These are phyloP conservation scores for Termitomyces sp. DNA, from an alignment of 768 basidiomycete genomes.

Conservation along the genomic window DNA sequence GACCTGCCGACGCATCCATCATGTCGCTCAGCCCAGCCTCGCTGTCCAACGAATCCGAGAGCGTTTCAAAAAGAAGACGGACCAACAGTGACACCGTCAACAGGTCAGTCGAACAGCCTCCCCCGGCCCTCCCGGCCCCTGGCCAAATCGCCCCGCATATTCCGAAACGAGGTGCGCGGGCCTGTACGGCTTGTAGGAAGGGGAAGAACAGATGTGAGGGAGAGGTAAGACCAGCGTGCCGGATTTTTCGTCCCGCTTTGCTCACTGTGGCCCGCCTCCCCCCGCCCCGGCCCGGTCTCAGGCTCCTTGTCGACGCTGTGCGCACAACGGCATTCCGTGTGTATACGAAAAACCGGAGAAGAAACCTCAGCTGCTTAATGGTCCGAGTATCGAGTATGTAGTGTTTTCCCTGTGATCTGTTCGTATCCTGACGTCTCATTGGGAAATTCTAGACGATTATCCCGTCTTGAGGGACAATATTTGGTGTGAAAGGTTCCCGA, in stretches of 20 bases:
- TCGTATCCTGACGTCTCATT: conserved; percentile 20
- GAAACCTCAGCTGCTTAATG: conserved; percentile 61
- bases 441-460: conserved; percentile 47
- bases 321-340: conserved; percentile 73
- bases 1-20: conserved; percentile 18
- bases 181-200: conserved; percentile 85
- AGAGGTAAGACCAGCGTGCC: conserved; percentile 53
- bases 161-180: conserved; percentile 85
- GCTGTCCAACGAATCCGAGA: conserved; percentile 49
- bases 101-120: conserved; percentile 28
- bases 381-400: conserved; percentile 70
- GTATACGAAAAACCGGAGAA: conserved; percentile 91
- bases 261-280: conserved; percentile 64
- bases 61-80: conserved; percentile 53
- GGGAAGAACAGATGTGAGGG: conserved; percentile 94
- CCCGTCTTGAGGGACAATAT: conserved; percentile 83
- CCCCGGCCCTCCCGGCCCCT: conserved; percentile 25
- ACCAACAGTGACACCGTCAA: conserved; percentile 27
- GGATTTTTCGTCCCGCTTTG: conserved; percentile 37
- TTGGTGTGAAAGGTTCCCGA: conserved; percentile 39
- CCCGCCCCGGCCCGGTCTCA: conserved; percentile 68
- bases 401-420: not conserved
- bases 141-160: conserved; percentile 50
- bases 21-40: conserved; percentile 71
- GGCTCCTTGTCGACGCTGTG: conserved; percentile 89